Base-by-base conservation (phyloP, 2,329 filamentous ascomycete species). In the Colletotrichum abscissum region DNA sequence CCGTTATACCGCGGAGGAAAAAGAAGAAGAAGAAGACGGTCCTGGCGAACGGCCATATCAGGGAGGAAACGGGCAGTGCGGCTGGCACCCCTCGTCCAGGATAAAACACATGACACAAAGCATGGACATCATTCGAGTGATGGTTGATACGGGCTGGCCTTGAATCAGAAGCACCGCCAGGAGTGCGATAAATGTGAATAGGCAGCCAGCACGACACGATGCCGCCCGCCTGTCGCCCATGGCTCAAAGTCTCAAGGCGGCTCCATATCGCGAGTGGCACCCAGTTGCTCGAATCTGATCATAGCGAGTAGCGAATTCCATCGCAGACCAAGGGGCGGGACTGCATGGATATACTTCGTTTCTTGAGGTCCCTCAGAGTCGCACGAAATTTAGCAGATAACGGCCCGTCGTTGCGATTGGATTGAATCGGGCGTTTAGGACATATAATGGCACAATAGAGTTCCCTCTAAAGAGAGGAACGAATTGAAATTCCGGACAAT, bases 11-110 rank as follows among this genome's bases (percentile, higher is more conserved):
- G 1, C 86, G 88, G 65, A 91, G 88, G 79, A 95, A 92, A 85
- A 94, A 92, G 82, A 95, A 93, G 86, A 95, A 92, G 88, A 94
- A 92, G 86, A 90, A 88, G 80, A 84, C 86, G 33, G 80, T 86
- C 6, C 42, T 75, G 59, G 65, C 73, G 62, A 89, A 90, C 58
- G 89, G 89, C 4, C 81, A 82, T 49, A 82, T 83, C 2, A 80
- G 86, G n/a, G 88, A 89, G 76, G 88, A 89, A 65, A 91, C 89
- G 1, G 88, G 87, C 3, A 91, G 90, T 76, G 88, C 88, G 0
- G 87, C 88, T 1, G 91, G 88, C 1, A 93, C 91, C 1, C 91
- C 92, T 1, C 87, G 85, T 49, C 86, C 86, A 81, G 84, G 55
- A 58, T 69, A 67, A 60, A 14, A 42, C 30, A 55, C n/a, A 63